These are phyloP conservation scores for Bruguiera sexangula DNA, from an alignment of 345 rosid species.

Conservation along the genomic window DNA sequence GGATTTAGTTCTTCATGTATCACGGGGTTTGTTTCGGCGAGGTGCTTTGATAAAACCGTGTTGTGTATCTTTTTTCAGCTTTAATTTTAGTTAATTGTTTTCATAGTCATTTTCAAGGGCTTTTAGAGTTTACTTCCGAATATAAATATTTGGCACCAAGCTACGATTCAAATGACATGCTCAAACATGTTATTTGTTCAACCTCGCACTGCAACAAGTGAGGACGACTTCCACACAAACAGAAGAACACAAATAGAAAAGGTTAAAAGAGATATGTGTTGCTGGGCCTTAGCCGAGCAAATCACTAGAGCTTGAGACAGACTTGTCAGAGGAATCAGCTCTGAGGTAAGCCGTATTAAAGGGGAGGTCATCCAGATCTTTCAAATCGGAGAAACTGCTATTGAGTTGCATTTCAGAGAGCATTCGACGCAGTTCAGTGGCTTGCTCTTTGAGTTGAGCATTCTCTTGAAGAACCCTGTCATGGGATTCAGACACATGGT, in stretches of 20 bases:
- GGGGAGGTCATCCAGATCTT: conserved; percentile 47
- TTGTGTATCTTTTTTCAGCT: neutral
- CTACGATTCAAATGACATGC: no score
- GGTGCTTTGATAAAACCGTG: neutral
- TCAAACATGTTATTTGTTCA: no score
- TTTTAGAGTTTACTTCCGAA: neutral
- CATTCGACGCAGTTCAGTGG: conserved; percentile 58
- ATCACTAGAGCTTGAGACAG: conserved; percentile 27
- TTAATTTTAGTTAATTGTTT: neutral
- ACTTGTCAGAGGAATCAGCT: conserved; percentile 33
- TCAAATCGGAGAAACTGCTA: conserved; percentile 45
- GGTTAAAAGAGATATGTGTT: conserved; percentile 2
- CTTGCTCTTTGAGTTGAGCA: conserved; percentile 67
- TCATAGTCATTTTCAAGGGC: neutral
- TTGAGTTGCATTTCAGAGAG: conserved; percentile 56
- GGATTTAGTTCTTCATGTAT: no score
- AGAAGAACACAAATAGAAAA: conserved; percentile 20
- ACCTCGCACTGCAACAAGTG: neutral
- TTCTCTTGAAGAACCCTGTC: conserved; percentile 60
- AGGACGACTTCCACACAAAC: conserved; percentile 15
- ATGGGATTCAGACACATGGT: conserved; percentile 55
- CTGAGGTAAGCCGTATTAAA: conserved; percentile 33
- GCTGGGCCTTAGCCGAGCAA: conserved; percentile 30
- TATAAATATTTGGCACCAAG: no score
- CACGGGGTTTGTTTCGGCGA: neutral